Conservation (phyloP, 2,329 filamentous ascomycete species). For the Fusarium drepaniforme region DNA sequence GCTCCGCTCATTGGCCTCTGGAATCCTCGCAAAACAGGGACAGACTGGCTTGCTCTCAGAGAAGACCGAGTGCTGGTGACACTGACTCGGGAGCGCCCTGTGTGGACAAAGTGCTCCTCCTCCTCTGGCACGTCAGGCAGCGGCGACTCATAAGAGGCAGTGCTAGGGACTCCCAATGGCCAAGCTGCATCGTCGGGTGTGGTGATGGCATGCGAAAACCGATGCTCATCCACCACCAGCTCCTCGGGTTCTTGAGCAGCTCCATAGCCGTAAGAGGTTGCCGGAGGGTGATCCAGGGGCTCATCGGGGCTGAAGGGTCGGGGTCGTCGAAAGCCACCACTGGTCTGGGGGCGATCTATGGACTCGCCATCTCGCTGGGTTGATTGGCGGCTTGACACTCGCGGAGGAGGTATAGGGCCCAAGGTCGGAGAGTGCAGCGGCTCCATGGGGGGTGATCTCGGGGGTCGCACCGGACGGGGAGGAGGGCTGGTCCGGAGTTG, state of each 20-base stretch:
- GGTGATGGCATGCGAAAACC: constrained; percentile 55
- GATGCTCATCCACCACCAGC: constrained; percentile 25
- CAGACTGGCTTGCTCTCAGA: constrained; percentile 67
- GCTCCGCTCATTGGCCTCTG: constrained; percentile 61
- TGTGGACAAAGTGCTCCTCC: constrained; percentile 62
- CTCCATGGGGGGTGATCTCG: constrained; percentile 48
- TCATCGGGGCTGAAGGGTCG: constrained; percentile 54
- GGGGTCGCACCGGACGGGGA: constrained; percentile 61
- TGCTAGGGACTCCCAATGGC: constrained; percentile 48
- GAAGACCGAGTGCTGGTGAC: constrained; percentile 63
- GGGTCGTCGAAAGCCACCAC: constrained; percentile 59
- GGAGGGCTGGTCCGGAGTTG: constrained; percentile 61
- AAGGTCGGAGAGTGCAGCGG: constrained; percentile 43
- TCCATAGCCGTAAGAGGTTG: constrained; percentile 26
- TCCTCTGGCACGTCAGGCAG: constrained; percentile 74
- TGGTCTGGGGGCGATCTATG: constrained; percentile 59
- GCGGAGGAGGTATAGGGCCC: constrained; percentile 62
- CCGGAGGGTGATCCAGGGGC: constrained; percentile 30
- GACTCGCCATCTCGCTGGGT: constrained; percentile 59
- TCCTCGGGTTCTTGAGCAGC: constrained; percentile 19
- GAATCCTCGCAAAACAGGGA: constrained; percentile 65
- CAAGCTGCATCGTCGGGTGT: constrained; percentile 58
- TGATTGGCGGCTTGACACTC: constrained; percentile 67
- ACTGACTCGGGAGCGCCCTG: constrained; percentile 57
- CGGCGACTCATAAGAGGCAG: constrained; percentile 54